Evolutionary conservation across 192 early-diverging fungal genomes (phyloP).

Genomic region (Tieghemiomyces parasiticus): DNA sequence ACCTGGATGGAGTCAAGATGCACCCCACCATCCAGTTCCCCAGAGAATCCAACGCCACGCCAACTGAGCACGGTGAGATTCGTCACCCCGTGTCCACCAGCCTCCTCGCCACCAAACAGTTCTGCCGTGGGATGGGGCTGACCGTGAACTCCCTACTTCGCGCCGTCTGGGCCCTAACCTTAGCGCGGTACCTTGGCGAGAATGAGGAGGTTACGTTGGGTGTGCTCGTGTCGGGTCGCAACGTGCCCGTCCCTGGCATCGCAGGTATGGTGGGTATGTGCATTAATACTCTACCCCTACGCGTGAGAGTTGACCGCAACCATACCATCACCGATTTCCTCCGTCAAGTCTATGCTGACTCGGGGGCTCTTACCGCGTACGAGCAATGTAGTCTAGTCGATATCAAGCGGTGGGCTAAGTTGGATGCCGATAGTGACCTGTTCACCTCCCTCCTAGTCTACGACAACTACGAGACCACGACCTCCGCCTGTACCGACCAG

Average conservation of each 20-base stretch:
- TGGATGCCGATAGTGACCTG: not conserved
- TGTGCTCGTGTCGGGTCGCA: not conserved
- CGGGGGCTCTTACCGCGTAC: not conserved
- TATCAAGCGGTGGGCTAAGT: not conserved
- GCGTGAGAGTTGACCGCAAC: not conserved
- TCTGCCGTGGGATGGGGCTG: not conserved
- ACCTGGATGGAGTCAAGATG: too few species aligned
- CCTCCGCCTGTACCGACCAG: too few species aligned
- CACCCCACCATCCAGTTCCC: too few species aligned
- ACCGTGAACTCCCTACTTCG: constrained; percentile 1
- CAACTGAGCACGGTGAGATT: too few species aligned
- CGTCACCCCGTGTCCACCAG: too few species aligned
- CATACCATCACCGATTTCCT: not conserved
- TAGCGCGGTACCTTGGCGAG: not conserved
- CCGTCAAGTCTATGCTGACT: not conserved
- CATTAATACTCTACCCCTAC: constrained; percentile 2
- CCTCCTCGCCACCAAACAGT: too few species aligned
- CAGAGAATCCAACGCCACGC: too few species aligned
- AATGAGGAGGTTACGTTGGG: constrained; percentile 1
- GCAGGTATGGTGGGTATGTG: not conserved
- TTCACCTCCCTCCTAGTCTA: not conserved
- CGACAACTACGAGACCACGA: not conserved
- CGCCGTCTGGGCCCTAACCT: not conserved
- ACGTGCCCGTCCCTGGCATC: not conserved
- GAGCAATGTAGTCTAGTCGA: not conserved